Evolutionary conservation across 2,329 filamentous ascomycete genomes (phyloP).

Genomic region (Talaromyces sp.): DNA sequence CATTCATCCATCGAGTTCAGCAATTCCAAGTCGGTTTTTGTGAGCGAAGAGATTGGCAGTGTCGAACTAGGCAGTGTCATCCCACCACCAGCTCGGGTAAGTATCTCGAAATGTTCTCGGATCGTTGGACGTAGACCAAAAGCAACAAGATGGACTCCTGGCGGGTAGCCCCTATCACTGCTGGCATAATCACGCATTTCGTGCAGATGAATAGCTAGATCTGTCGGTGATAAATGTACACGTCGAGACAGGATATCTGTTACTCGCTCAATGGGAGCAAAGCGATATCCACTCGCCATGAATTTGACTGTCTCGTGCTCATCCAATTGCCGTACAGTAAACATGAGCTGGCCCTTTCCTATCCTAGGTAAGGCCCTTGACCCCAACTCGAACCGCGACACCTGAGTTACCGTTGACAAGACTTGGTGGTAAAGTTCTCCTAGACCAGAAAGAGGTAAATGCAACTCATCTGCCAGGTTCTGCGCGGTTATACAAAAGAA

Average conservation of each 20-base stretch:
- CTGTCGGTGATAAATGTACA: constrained; percentile 67
- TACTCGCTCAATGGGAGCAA: constrained; percentile 67
- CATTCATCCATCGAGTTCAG: constrained; percentile 43
- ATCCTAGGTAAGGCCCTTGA: constrained; percentile 26
- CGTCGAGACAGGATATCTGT: constrained; percentile 64
- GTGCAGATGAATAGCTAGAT: constrained; percentile 60
- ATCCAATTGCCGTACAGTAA: constrained; percentile 65
- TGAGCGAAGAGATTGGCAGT: constrained; percentile 53
- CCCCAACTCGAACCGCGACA: constrained; percentile 24
- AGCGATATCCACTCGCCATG: constrained; percentile 71
- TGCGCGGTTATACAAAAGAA: constrained; percentile 77
- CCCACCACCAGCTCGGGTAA: constrained; percentile 55
- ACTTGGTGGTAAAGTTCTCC: constrained; percentile 76
- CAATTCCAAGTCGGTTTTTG: constrained; percentile 56
- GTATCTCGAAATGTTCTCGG: constrained; percentile 60
- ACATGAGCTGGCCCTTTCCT: constrained; percentile 75
- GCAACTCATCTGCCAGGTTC: constrained; percentile 66
- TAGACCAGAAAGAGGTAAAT: constrained; percentile 59
- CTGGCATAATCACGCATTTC: constrained; percentile 59
- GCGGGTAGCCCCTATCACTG: constrained; percentile 28
- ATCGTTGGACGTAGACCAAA: constrained; percentile 49
- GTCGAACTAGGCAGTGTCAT: constrained; percentile 39
- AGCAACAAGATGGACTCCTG: constrained; percentile 38
- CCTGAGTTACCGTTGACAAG: constrained; percentile 58
- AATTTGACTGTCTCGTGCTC: constrained; percentile 61